Conservation (phyloP, 78 protist species). For the Parvularia atlantis region DNA sequence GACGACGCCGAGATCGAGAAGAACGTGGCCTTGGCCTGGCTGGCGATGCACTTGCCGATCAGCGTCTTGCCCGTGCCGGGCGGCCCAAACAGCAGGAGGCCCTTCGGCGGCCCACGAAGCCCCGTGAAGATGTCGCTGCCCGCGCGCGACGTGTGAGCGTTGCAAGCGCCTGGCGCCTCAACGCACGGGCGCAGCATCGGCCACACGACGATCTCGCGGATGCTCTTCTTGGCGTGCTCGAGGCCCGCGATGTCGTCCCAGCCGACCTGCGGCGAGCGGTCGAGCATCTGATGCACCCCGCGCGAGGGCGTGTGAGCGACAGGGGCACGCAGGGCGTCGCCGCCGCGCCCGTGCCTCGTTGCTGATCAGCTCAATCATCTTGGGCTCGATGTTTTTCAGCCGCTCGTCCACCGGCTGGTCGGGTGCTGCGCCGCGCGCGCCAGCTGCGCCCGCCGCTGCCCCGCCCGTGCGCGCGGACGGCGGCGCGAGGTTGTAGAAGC, state of each 20-base stretch:
- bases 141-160: neutral
- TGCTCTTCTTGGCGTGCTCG: conserved; percentile 37
- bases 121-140: conserved; percentile 51
- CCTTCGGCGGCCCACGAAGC: conserved; percentile 50
- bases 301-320: too few species aligned
- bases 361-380: too few species aligned
- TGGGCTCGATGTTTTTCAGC: too few species aligned
- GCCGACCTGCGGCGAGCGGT: conserved; percentile 1
- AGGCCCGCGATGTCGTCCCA: conserved; percentile 71
- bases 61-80: conserved; percentile 78
- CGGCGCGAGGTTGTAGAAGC: too few species aligned
- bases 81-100: conserved; percentile 81
- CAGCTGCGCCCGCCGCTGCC: too few species aligned
- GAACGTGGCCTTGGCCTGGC: conserved; percentile 41
- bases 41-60: conserved; percentile 71
- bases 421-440: too few species aligned
- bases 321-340: too few species aligned
- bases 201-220: conserved; percentile 46
- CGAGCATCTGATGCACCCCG: conserved; percentile 36
- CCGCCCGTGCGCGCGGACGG: too few species aligned
- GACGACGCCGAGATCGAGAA: conserved; percentile 60
- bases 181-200: conserved; percentile 55
- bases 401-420: too few species aligned
- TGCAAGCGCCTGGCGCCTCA: too few species aligned
- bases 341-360: too few species aligned